Evolutionary conservation across 2,329 filamentous ascomycete genomes (phyloP).

Genomic region (Diaporthe caulivora): DNA sequence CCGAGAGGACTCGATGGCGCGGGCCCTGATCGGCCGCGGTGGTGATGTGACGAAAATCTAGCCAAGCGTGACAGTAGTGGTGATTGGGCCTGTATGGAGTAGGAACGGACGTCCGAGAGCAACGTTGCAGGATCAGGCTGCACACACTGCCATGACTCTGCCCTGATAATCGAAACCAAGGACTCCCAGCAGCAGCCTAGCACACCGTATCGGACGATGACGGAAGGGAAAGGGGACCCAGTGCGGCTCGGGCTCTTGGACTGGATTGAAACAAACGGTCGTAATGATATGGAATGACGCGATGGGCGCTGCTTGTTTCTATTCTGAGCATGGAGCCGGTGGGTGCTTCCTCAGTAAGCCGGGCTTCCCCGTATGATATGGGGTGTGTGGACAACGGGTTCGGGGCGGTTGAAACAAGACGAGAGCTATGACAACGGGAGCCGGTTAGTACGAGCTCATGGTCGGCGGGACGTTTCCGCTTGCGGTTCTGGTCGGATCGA

Average conservation of each 20-base stretch:
- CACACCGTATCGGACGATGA: constrained; percentile 20
- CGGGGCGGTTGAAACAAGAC: constrained; percentile 3
- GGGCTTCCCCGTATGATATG: constrained; percentile 6
- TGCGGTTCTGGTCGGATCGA: not conserved
- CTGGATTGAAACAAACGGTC: constrained; percentile 20
- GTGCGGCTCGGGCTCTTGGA: constrained; percentile 22
- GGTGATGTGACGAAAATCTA: constrained; percentile 11
- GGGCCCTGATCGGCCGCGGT: not conserved
- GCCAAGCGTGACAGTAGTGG: not conserved
- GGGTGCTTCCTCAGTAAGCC: not conserved
- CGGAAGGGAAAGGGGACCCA: constrained; percentile 6
- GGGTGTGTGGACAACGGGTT: not conserved
- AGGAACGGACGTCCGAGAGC: constrained; percentile 31
- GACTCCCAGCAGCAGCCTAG: not conserved
- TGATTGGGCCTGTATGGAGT: constrained; percentile 9
- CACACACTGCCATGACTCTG: constrained; percentile 11
- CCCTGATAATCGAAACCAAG: not conserved
- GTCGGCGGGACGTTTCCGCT: constrained; percentile 18
- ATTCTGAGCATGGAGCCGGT: constrained; percentile 18
- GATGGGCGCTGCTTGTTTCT: constrained; percentile 22
- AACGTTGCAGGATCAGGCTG: constrained; percentile 27
- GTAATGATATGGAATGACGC: constrained; percentile 19
- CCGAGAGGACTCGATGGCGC: not conserved
- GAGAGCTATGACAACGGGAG: constrained; percentile 17
- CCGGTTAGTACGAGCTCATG: constrained; percentile 17